Evolutionary conservation across 306 rosid genomes (phyloP), one percentile per base, ranked within the genome.

Genomic region (Nissolia schottii): DNA sequence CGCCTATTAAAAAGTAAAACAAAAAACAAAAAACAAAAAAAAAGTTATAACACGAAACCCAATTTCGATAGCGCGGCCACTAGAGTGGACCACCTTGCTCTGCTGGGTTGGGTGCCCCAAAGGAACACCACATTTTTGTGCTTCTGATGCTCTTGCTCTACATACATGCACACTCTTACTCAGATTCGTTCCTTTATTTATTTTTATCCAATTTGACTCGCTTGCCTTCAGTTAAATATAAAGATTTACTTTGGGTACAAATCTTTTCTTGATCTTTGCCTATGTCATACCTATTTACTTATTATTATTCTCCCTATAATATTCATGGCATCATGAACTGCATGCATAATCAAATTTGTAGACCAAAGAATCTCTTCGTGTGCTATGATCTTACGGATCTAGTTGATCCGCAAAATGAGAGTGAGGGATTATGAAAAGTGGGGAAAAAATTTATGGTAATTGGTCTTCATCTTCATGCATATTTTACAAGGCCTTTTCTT

Each of bases 61-160:
- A 75, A 78, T 4, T 15, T 72, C 62, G 74, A 75, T 75, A 64
- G 74, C 79, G 69, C 84, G 74, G 79, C n/a, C 67, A 56, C 41
- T 54, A 28, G 22, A 35, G 73, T 38, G 87, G 84, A 77, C 78
- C 87, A 54, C 22, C 12, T 7, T 76, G 53, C 66, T 48, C 28
- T 63, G 74, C 58, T 67, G 75, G 76, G 76, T 64, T 67, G 75
- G 76, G 76, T 64, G 4, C 69, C 76, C 74, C 74, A 72, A 69
- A 67, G 77, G 20, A 70, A 70, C 72, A n/a, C 59, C 72, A n/a
- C 59, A 18, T 54, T 34, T 34, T 35, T 16, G 53, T 73, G 70
- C 49, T 50, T 60, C 49, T 61, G 18, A 56, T 50, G 23, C 41
- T 27, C 70, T 16, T 35, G 31, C 57, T 53, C 51, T 45, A 11